Percentiles rank a stretch among this genome's conserved stretches.
phyloP scores from a whole-genome alignment of 2,329 filamentous ascomycete genomes.

The Diplodia scrobiculata region DNA sequence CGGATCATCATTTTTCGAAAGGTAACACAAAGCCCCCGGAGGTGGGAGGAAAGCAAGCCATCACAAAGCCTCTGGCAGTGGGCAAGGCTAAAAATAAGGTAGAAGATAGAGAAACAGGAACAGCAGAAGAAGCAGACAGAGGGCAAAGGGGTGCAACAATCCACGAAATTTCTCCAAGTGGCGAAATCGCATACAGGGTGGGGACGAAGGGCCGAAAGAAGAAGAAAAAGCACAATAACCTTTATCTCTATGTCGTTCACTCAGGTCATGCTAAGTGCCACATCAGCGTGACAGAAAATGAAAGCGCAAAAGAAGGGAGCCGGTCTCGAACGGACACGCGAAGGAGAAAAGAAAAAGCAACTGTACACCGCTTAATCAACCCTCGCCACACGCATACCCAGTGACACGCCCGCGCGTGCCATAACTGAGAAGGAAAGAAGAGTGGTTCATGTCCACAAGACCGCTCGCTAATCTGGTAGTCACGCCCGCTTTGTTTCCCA shows the following conservation, averaged over 20 bases:
- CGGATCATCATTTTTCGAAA: conserved; percentile 5
- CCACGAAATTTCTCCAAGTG: background rate
- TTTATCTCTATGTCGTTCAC: background rate
- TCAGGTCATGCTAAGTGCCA: background rate
- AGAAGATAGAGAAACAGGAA: background rate
- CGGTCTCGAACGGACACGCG: conserved; percentile 1
- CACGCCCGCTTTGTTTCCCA: background rate
- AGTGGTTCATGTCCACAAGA: background rate
- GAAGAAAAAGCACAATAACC: background rate
- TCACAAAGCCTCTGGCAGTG: background rate
- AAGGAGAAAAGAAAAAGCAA: conserved; percentile 7
- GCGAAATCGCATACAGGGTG: background rate
- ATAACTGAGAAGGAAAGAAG: background rate
- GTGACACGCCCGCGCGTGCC: background rate
- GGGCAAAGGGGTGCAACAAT: background rate
- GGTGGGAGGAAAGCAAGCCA: background rate
- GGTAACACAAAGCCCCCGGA: background rate
- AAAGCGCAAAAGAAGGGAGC: background rate
- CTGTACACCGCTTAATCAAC: conserved; percentile 5
- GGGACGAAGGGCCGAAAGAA: background rate
- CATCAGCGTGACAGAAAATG: background rate
- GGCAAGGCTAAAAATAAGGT: background rate
- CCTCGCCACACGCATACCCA: background rate
- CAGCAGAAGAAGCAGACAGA: background rate
- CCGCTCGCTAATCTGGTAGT: background rate